These are phyloP conservation scores for Microthlaspi erraticum DNA, from an alignment of 345 rosid species.

Conservation along the genomic window DNA sequence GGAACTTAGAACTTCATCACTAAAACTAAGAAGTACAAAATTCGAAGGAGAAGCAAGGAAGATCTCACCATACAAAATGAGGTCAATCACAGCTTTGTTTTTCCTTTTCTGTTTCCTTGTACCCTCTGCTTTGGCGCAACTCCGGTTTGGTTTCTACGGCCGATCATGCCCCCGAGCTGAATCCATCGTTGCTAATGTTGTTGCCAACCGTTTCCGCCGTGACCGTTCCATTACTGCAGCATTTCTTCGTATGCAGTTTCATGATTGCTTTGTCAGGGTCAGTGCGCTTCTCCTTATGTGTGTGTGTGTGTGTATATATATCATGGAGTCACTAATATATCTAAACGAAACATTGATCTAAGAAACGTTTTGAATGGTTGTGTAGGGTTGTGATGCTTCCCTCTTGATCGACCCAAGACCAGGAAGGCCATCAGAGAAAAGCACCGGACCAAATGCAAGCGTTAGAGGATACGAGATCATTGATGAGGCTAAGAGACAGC, in stretches of 20 bases:
- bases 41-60: neutral
- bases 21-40: neutral
- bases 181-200: conserved; percentile 53
- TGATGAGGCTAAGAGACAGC: conserved; percentile 44
- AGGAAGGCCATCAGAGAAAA: conserved; percentile 47
- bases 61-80: conserved; percentile 26
- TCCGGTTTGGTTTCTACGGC: conserved; percentile 59
- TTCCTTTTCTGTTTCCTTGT: conserved; percentile 36
- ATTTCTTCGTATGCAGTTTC: conserved; percentile 86
- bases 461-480: conserved; percentile 47
- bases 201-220: conserved; percentile 47
- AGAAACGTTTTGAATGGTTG: neutral
- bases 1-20: conserved; percentile 9
- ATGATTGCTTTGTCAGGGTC: conserved; percentile 80
- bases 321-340: neutral
- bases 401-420: conserved; percentile 44
- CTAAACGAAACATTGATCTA: neutral
- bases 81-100: conserved; percentile 31
- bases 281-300: conserved; percentile 25
- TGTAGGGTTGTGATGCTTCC: conserved; percentile 50
- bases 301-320: neutral
- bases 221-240: conserved; percentile 62
- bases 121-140: conserved; percentile 52
- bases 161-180: conserved; percentile 66
- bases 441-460: conserved; percentile 45